Conservation (phyloP, 1,139 yeast genomes). For the Kazachstania sp. region DNA sequence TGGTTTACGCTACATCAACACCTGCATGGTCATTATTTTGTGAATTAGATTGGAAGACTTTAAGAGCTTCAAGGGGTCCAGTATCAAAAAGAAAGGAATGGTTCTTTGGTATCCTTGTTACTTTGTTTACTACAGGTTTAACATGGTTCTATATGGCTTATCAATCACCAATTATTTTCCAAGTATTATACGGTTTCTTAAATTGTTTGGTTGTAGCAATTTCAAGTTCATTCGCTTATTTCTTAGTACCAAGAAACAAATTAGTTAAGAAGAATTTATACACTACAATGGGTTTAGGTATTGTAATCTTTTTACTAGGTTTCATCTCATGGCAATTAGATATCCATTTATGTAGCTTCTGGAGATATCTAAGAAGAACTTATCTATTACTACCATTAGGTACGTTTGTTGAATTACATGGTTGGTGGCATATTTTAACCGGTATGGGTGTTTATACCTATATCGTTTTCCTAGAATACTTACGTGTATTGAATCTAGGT, state of each 20-base stretch:
- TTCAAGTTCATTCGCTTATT: slow-evolving; percentile 43
- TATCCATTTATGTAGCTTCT: slow-evolving; percentile 61
- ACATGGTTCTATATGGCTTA: slow-evolving; percentile 59
- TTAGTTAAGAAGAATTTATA: slow-evolving; percentile 42
- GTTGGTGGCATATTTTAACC: slow-evolving; percentile 95
- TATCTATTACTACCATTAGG: slow-evolving; percentile 84
- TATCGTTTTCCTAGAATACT: slow-evolving; percentile 52
- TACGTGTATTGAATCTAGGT: slow-evolving; percentile 53
- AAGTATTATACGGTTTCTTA: slow-evolving; percentile 53
- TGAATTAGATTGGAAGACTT: slow-evolving; percentile 11
- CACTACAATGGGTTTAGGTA: slow-evolving; percentile 50
- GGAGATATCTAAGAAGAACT: slow-evolving; percentile 53
- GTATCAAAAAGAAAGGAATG: slow-evolving; percentile 19
- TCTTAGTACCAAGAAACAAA: slow-evolving; percentile 30
- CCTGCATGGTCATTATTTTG: slow-evolving; percentile 88
- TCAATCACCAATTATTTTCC: slow-evolving; percentile 83
- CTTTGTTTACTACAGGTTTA: slow-evolving; percentile 45
- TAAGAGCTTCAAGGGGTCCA: slow-evolving; percentile 31
- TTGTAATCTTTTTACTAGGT: slow-evolving; percentile 60
- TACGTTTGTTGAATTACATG: slow-evolving; percentile 81
- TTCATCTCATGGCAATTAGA: slow-evolving; percentile 73
- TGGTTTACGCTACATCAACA: slow-evolving; percentile 94
- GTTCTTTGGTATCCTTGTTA: slow-evolving; percentile 45
- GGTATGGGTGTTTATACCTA: slow-evolving; percentile 74
- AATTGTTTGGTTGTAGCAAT: slow-evolving; percentile 52